These are phyloP conservation scores for Pythium dissimile DNA, from an alignment of 352 stramenopile genomes.

Conservation along the genomic window DNA sequence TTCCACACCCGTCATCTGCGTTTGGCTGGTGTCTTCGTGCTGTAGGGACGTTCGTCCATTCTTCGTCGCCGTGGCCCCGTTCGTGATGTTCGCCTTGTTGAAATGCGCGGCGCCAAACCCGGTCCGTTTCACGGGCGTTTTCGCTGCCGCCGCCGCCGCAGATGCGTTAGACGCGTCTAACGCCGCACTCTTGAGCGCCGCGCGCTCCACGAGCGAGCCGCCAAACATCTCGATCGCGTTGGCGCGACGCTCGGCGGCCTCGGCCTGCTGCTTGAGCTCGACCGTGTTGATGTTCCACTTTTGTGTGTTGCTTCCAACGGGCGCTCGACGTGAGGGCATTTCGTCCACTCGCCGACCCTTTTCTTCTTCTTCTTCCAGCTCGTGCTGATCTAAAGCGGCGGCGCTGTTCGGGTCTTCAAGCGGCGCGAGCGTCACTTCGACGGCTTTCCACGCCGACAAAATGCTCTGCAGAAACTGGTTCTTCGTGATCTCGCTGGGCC, in stretches of 20 bases:
- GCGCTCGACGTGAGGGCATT: slow-evolving; percentile 19
- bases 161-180: slow-evolving; percentile 31
- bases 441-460: slow-evolving; percentile 64
- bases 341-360: not conserved
- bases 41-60: no score
- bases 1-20: slow-evolving; percentile 2
- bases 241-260: slow-evolving; percentile 26
- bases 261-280: slow-evolving; percentile 49
- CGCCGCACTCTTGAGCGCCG: slow-evolving; percentile 22
- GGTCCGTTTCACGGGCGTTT: slow-evolving; percentile 1
- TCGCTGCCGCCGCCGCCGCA: slow-evolving; percentile 1
- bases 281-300: slow-evolving; percentile 77
- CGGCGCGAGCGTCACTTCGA: slow-evolving; percentile 57
- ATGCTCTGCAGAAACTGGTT: slow-evolving; percentile 88
- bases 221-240: slow-evolving; percentile 20
- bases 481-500: slow-evolving; percentile 72
- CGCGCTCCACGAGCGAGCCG: slow-evolving; percentile 18
- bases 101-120: slow-evolving; percentile 12
- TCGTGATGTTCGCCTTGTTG: not conserved
- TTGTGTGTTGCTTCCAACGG: slow-evolving; percentile 46
- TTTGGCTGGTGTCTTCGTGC: slow-evolving; percentile 17
- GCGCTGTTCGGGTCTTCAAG: slow-evolving; percentile 38
- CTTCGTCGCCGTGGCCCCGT: no score
- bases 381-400: slow-evolving; percentile 10
- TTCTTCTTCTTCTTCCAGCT: slow-evolving; percentile 23